Evolutionary conservation across 768 basidiomycete genomes (phyloP).

Genomic region (Amanita thiersii): DNA sequence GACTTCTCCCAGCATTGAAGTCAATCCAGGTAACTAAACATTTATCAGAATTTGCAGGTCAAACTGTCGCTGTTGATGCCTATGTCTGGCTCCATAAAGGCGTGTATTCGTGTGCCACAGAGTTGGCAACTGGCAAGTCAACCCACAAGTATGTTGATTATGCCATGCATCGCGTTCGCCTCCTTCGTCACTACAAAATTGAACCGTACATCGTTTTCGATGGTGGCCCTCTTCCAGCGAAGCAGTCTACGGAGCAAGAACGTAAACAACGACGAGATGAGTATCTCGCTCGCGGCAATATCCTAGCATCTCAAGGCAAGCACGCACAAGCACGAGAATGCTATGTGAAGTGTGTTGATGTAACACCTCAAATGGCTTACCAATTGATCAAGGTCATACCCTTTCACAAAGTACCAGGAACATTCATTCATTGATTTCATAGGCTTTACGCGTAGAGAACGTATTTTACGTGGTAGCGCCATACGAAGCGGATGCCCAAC

Average conservation of each 20-base stretch:
- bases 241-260: conserved; percentile 81
- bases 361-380: conserved; percentile 95
- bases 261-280: conserved; percentile 73
- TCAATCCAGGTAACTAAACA: conserved; percentile 75
- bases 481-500: conserved; percentile 97
- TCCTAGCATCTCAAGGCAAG: conserved; percentile 70
- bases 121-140: conserved; percentile 75
- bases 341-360: conserved; percentile 88
- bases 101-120: conserved; percentile 82
- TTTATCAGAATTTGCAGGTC: conserved; percentile 74
- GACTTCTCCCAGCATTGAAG: conserved; percentile 84
- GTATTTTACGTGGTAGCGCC: conserved; percentile 90
- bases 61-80: conserved; percentile 87
- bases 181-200: conserved; percentile 79
- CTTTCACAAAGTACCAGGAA: neutral
- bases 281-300: conserved; percentile 64
- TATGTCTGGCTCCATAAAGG: conserved; percentile 94
- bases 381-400: conserved; percentile 85
- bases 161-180: conserved; percentile 85
- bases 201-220: conserved; percentile 93
- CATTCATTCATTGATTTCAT: conserved; percentile 9
- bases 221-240: conserved; percentile 92
- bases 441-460: conserved; percentile 81
- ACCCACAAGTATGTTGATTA: conserved; percentile 96
- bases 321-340: conserved; percentile 75